A percentile compares a stretch with the other conserved stretches of the same genome.
Evolutionary conservation across 345 rosid species (phyloP).

Genomic region (Populus deltoides): DNA sequence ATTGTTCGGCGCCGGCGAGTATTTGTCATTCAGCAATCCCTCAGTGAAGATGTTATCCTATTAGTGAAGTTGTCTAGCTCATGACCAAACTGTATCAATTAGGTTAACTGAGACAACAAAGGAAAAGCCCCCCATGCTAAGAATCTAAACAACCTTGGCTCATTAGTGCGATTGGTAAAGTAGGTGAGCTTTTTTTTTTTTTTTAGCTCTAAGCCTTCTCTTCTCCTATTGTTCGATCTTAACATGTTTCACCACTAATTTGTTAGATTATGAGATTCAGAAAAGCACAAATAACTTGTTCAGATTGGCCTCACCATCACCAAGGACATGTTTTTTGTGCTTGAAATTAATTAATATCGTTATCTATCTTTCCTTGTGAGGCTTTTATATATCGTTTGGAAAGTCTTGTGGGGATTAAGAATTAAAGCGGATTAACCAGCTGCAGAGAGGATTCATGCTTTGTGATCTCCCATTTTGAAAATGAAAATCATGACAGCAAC

Average conservation of each 20-base stretch:
- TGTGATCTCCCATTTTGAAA: background rate
- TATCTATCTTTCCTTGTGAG: background rate
- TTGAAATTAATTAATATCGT: background rate
- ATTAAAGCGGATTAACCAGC: background rate
- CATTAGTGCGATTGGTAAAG: background rate
- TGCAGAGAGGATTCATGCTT: background rate
- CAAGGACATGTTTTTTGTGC: constrained; percentile 12
- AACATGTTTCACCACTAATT: background rate
- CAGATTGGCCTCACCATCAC: background rate
- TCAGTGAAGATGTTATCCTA: background rate
- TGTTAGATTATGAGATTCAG: constrained; percentile 9
- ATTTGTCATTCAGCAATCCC: background rate
- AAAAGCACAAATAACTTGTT: background rate
- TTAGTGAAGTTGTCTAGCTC: background rate
- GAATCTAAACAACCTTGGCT: background rate
- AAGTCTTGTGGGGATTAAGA: too few species aligned
- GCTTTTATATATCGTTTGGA: background rate
- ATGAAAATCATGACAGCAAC: background rate
- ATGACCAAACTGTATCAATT: background rate
- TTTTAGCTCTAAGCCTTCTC: constrained; percentile 5
- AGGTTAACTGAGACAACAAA: background rate
- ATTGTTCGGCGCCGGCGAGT: background rate
- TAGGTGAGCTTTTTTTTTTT: background rate
- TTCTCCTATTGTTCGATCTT: background rate
- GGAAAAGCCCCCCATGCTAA: background rate